Base-by-base conservation (phyloP, 2,329 filamentous ascomycete species). In the Xylariomycetidae sp. region DNA sequence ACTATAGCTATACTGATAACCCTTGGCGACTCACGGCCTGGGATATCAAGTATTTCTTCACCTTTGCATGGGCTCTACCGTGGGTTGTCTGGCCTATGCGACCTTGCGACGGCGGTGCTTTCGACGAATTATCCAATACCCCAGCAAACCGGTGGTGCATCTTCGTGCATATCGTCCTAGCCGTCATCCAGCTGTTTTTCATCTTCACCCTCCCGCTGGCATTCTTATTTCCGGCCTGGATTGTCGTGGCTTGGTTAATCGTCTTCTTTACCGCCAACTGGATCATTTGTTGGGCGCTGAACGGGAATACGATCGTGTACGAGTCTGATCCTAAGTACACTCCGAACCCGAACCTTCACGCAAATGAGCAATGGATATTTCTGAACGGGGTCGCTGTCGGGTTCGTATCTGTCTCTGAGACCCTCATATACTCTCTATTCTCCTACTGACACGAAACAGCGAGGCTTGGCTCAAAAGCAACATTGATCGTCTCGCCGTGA, bases 291-390 rank as follows among this genome's bases (percentile, higher is more conserved):
- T 50, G 63, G 2, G 48, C 74, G 19, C 53, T 77, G 31, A 82
- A 82, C 44, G 69, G 76, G n/a, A 53, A 46, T 6, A 52, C 59
- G 4, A 59, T 66, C 31, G 63, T 65, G 3, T 78, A 72, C 45
- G 56, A 59, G 13, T 78, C 77, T 2, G 67, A 75, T 26, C 61
- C 69, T 3, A 62, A 72, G 34, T 77, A 73, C 41, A 67, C 77
- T 2, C 56, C 66, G 12, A 58, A 58, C 2, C 55, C 58, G 13
- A 64, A 66, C 0, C 66, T 74, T 42, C 70, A 77, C 53, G 63
- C 65, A 9, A 66, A 77, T 33, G 85, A 89, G 59, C 73, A 80
- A 49, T 90, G 85, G 85, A 69, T 89, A n/a, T 89, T 85, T 52
- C 58, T 89, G 32, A 89, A 89, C 49, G 85, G 85, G 1, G 77